Conservation (phyloP, 164 flowering plant genomes). For the Brasenia schreberi region DNA sequence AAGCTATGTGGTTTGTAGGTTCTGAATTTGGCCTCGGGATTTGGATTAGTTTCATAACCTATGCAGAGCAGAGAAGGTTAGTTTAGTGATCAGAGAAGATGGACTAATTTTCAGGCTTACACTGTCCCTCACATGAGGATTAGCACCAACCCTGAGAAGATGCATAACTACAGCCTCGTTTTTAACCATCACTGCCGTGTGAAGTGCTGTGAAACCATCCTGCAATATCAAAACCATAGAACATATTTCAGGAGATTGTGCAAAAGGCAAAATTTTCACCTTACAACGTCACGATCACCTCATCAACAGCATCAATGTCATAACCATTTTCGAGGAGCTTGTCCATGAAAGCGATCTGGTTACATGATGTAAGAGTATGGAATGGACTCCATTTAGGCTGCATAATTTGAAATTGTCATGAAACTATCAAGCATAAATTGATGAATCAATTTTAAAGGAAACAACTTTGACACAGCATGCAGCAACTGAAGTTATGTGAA, state of each 20-base stretch:
- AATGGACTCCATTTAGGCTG: slow-evolving; percentile 58
- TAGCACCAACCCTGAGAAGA: slow-evolving; percentile 92
- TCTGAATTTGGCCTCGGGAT: too few species aligned
- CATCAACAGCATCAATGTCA: slow-evolving; percentile 48
- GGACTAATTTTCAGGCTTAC: slow-evolving; percentile 18
- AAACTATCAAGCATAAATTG: neutral
- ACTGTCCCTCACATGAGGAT: slow-evolving; percentile 57
- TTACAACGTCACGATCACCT: slow-evolving; percentile 25
- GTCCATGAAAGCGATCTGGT: slow-evolving; percentile 64
- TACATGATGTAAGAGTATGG: slow-evolving; percentile 65
- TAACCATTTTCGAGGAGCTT: slow-evolving; percentile 47
- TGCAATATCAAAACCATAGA: slow-evolving; percentile 20
- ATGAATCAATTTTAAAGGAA: neutral
- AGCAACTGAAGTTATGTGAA: neutral
- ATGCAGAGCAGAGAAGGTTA: neutral
- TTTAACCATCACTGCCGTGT: slow-evolving; percentile 67
- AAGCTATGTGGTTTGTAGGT: neutral
- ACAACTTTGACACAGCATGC: neutral
- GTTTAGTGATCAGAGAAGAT: too few species aligned
- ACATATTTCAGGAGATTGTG: neutral
- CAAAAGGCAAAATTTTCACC: neutral
- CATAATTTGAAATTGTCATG: neutral
- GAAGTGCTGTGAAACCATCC: slow-evolving; percentile 90
- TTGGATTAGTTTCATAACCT: neutral
- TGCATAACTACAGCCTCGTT: slow-evolving; percentile 88